phyloP scores from a whole-genome alignment of 352 stramenopile genomes.

The Phytopythium montanum region DNA sequence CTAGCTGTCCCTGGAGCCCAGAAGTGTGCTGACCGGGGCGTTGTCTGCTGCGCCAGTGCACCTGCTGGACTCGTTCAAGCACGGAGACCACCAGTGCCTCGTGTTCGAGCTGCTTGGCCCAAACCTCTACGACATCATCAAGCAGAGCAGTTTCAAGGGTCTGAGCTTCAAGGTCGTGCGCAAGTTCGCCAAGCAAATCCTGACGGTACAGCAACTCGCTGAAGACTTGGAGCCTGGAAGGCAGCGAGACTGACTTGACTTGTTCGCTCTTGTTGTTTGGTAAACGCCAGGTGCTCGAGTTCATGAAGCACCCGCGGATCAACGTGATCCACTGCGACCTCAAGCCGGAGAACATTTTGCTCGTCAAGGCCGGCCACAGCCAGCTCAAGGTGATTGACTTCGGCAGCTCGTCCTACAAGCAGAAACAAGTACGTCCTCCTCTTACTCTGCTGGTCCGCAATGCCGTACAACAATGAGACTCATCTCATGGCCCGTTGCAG shows the following conservation, averaged over 20 bases:
- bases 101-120: conserved; percentile 96
- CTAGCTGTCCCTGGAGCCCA: not conserved
- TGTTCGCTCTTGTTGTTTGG: not conserved
- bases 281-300: conserved; percentile 57
- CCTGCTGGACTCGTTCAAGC: conserved; percentile 94
- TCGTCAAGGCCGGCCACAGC: conserved; percentile 92
- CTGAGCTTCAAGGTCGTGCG: conserved; percentile 93
- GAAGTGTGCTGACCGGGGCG: no score
- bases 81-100: conserved; percentile 97
- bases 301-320: conserved; percentile 87
- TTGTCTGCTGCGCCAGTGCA: conserved; percentile 56
- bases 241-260: conserved; percentile 1
- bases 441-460: not conserved
- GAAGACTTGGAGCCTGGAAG: not conserved
- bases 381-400: conserved; percentile 99
- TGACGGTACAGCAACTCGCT: conserved; percentile 40
- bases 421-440: conserved; percentile 67
- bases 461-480: conserved; percentile 1
- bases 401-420: conserved; percentile 94
- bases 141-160: conserved; percentile 91
- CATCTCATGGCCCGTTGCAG: conserved; percentile 19
- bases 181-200: conserved; percentile 96
- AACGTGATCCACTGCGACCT: conserved; percentile 99
- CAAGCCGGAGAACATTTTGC: conserved; percentile 99
- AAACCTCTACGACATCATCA: conserved; percentile 97